Conservation (phyloP, 805 yeast genomes). For the Kazachstania taianensis region DNA sequence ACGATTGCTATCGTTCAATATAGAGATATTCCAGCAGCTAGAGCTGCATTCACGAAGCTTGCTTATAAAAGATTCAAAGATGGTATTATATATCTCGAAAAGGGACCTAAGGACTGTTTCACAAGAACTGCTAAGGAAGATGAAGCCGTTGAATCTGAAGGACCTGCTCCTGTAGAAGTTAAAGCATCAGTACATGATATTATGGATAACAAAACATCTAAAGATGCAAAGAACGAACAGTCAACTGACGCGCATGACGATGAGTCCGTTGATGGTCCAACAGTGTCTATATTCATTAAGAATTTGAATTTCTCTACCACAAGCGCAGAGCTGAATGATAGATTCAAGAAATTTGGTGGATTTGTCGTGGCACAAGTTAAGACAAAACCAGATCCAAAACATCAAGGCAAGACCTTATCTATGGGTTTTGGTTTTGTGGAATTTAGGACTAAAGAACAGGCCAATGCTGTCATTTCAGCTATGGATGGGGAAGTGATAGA, state of each 20-base stretch:
- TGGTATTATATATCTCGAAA: constrained; percentile 80
- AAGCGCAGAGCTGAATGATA: constrained; percentile 39
- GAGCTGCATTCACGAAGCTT: constrained; percentile 80
- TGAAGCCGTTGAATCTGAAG: constrained; percentile 27
- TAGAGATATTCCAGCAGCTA: constrained; percentile 70
- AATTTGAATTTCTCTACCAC: constrained; percentile 83
- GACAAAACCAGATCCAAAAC: constrained; percentile 79
- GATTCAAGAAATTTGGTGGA: constrained; percentile 67
- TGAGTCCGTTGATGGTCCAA: constrained; percentile 51
- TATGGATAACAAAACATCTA: constrained; percentile 32
- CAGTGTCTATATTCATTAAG: constrained; percentile 83
- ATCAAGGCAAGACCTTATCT: constrained; percentile 54
- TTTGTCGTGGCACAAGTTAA: constrained; percentile 75
- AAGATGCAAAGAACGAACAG: constrained; percentile 16
- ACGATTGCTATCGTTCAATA: constrained; percentile 91
- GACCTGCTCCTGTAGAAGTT: constrained; percentile 28
- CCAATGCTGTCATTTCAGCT: constrained; percentile 60
- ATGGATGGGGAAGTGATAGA: constrained; percentile 72
- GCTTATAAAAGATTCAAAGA: constrained; percentile 84
- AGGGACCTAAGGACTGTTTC: constrained; percentile 82
- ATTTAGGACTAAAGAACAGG: constrained; percentile 68
- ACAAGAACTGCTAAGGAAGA: constrained; percentile 42
- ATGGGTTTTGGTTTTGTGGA: constrained; percentile 99
- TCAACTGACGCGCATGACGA: constrained; percentile 31
- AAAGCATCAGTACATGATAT: constrained; percentile 21